These are phyloP conservation scores for Lentinula boryana DNA, from an alignment of 768 basidiomycete genomes.

Conservation along the genomic window DNA sequence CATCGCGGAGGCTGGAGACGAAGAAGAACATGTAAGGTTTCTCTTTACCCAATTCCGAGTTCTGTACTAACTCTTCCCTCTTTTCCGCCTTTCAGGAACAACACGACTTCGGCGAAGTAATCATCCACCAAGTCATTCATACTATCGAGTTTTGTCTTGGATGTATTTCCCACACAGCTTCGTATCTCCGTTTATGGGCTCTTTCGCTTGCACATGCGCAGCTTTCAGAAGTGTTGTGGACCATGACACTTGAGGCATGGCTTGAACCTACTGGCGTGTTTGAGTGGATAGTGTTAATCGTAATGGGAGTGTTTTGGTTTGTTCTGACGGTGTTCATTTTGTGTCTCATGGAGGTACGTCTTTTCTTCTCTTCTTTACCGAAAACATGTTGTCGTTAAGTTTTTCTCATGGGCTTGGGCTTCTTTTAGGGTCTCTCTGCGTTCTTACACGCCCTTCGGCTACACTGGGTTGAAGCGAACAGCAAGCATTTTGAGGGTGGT, in stretches of 20 bases:
- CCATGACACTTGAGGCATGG: conserved; percentile 69
- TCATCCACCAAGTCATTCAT: conserved; percentile 97
- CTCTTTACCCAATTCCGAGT: conserved; percentile 10
- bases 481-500: conserved; percentile 89
- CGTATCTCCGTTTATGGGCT: conserved; percentile 93
- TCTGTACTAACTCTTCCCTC: background rate
- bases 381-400: conserved; percentile 8
- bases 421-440: conserved; percentile 77
- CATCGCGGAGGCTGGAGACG: conserved; percentile 64
- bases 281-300: conserved; percentile 45
- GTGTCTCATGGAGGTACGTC: conserved; percentile 87
- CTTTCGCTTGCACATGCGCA: conserved; percentile 97
- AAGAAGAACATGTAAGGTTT: conserved; percentile 60
- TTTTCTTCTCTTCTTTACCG: conserved; percentile 10
- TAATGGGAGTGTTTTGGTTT: conserved; percentile 74
- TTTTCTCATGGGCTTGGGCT: conserved; percentile 3
- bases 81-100: conserved; percentile 47
- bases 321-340: conserved; percentile 66
- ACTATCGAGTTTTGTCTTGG: conserved; percentile 99
- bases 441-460: conserved; percentile 94
- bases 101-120: conserved; percentile 90
- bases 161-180: conserved; percentile 96
- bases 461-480: conserved; percentile 98
- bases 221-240: conserved; percentile 89
- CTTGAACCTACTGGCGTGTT: conserved; percentile 61